Evolutionary conservation across 176 grass and related monocot species (phyloP), one percentile per base, ranked within the genome.

Genomic region (Avena sativa): DNA sequence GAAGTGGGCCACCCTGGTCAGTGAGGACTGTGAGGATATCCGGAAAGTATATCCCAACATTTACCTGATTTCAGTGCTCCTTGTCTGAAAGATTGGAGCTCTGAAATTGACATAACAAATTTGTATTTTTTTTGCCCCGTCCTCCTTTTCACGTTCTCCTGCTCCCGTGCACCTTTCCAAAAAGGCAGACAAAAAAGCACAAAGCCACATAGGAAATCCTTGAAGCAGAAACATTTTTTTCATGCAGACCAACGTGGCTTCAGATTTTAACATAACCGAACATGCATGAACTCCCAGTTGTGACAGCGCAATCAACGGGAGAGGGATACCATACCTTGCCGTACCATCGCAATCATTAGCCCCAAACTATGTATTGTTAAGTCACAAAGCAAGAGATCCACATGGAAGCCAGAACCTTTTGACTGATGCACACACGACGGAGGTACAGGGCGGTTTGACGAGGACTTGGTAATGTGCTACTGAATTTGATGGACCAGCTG

Each of bases 141-240:
- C 58, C 9, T 26, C 20, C 6, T 64, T 32, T 12, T 43, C 30
- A 80, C 30, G 30, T 30, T 89, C 55, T 28, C 26, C 20, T 61
- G 51, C 14, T 19, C 25, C 20, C 75, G 50, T 44, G 20, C 15
- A 53, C 15, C 84, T 82, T 76, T 75, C 12, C 36, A 60, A 91
- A 91, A 89, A 86, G 84, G 19, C 73, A 17, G 79, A 89, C 83
- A 8, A 71, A 79, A 79, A 78, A 19, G 23, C 55, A n/a, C 16
- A 3, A 12, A 3, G 30, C 36, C 12, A 40, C 58, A 62, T 62
- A 79, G 34, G 34, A 79, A 23, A 48, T 64, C n/a, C 38, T 21
- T 43, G 57, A 64, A 25, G 9, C 15, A 21, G 16, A 76, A 23
- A 38, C 19, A 49, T 57, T 76, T 73, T 73, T 43, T 46, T 43